These are phyloP conservation scores for Acrasis kona DNA, from an alignment of 78 protist genomes.

Conservation along the genomic window DNA sequence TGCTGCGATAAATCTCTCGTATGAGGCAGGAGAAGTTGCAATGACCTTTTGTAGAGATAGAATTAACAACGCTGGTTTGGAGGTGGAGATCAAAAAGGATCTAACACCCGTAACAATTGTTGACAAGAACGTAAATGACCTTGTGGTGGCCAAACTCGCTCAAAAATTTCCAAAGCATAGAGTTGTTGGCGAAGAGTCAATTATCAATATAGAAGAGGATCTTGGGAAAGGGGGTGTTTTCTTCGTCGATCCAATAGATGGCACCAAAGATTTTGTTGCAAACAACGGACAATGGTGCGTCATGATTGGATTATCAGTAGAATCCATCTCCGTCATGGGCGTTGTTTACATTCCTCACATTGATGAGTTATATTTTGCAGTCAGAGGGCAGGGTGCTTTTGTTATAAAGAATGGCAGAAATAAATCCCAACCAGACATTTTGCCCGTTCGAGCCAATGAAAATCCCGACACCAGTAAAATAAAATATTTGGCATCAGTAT, in stretches of 20 bases:
- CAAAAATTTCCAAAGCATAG: neutral
- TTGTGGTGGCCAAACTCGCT: neutral
- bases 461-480: too few relatives aligned
- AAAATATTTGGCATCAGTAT: too few relatives aligned
- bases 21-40: neutral
- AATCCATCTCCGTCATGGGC: slow-evolving; percentile 10
- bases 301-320: slow-evolving; percentile 23
- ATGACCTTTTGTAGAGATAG: neutral
- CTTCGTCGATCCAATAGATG: slow-evolving; percentile 33
- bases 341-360: slow-evolving; percentile 5
- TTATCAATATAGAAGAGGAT: neutral
- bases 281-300: slow-evolving; percentile 18
- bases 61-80: neutral
- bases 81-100: neutral
- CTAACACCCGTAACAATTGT: slow-evolving; percentile 14
- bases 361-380: neutral
- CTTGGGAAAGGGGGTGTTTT: slow-evolving; percentile 5
- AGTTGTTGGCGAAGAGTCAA: slow-evolving; percentile 15
- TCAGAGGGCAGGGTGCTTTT: slow-evolving; percentile 4
- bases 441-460: too few relatives aligned
- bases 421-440: too few relatives aligned
- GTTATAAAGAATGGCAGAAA: neutral
- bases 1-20: neutral
- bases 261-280: slow-evolving; percentile 11
- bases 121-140: slow-evolving; percentile 23